A percentile compares a stretch with the other conserved stretches of the same genome.
Evolutionary conservation across 805 yeast species (phyloP).

Genomic region (Groenewaldozyma salmanticensis): DNA sequence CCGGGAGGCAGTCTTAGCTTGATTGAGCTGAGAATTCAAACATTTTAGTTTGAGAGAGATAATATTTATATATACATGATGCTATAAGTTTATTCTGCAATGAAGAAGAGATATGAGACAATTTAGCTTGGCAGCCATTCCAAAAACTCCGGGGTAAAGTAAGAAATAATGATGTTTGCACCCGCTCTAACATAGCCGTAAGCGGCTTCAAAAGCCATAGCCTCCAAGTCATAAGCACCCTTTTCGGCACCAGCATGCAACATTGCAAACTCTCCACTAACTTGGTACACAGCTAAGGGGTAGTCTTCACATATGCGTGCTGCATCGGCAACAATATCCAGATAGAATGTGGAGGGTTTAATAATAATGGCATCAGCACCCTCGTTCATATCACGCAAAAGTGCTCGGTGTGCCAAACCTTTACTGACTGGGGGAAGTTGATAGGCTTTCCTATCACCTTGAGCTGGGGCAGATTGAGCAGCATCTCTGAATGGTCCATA

Average conservation of each 20-base stretch:
- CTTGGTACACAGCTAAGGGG: slow-evolving; percentile 93
- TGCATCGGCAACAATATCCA: slow-evolving; percentile 87
- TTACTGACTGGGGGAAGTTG: slow-evolving; percentile 90
- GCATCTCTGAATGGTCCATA: slow-evolving; percentile 99
- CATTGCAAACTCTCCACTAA: slow-evolving; percentile 97
- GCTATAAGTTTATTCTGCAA: too few species aligned
- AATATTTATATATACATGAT: too few species aligned
- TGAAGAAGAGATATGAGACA: too few species aligned
- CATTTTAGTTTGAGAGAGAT: too few species aligned
- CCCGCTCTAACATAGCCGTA: slow-evolving; percentile 93
- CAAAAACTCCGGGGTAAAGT: slow-evolving; percentile 90
- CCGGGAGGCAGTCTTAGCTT: too few species aligned
- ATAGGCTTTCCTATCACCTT: slow-evolving; percentile 87
- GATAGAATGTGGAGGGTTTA: slow-evolving; percentile 91
- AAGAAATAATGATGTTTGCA: slow-evolving; percentile 81
- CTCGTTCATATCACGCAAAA: slow-evolving; percentile 74
- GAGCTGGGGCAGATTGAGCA: slow-evolving; percentile 81
- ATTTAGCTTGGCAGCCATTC: slow-evolving; percentile 55
- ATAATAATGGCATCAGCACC: slow-evolving; percentile 95
- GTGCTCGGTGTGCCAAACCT: slow-evolving; percentile 89
- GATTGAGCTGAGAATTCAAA: too few species aligned
- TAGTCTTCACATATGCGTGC: slow-evolving; percentile 68
- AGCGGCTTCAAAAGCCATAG: slow-evolving; percentile 73
- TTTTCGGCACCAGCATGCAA: slow-evolving; percentile 96
- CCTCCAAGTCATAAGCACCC: slow-evolving; percentile 78